A percentile compares a stretch with the other conserved stretches of the same genome.
These are phyloP conservation scores for Gnaphalium uliginosum DNA, from an alignment of 129 eudicot genomes.

Conservation along the genomic window DNA sequence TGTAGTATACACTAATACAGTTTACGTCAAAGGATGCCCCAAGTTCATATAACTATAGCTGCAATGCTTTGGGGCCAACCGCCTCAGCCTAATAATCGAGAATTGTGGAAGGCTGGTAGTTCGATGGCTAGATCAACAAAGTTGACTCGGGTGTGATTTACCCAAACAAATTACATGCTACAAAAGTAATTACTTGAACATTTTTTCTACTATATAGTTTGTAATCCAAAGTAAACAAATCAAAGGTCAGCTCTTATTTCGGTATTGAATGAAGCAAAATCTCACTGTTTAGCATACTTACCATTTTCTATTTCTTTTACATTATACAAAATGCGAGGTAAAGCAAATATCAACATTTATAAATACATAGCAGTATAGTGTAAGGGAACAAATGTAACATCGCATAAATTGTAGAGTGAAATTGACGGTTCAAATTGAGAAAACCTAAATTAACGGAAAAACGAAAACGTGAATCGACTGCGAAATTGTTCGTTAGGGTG, in stretches of 20 bases:
- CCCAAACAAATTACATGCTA: background rate
- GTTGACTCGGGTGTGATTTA: too few species aligned
- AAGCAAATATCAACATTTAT: background rate
- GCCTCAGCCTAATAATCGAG: too few species aligned
- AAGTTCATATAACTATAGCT: too few species aligned
- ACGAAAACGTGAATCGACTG: background rate
- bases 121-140: too few species aligned
- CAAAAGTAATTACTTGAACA: background rate
- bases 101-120: too few species aligned
- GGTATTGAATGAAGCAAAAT: background rate
- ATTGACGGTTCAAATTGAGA: slow-evolving; percentile 4
- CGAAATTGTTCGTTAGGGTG: background rate
- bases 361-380: background rate
- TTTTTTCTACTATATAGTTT: background rate
- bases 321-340: background rate
- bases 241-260: background rate
- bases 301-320: too few species aligned
- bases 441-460: slow-evolving; percentile 12
- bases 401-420: background rate
- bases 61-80: too few species aligned
- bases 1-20: too few species aligned
- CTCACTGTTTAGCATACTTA: background rate
- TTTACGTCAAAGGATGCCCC: too few species aligned
- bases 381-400: slow-evolving; percentile 7
- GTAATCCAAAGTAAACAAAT: background rate